A percentile compares a stretch with the other conserved stretches of the same genome.
Conservation (phyloP, 352 stramenopile species). For the Globisporangium nagaii region DNA sequence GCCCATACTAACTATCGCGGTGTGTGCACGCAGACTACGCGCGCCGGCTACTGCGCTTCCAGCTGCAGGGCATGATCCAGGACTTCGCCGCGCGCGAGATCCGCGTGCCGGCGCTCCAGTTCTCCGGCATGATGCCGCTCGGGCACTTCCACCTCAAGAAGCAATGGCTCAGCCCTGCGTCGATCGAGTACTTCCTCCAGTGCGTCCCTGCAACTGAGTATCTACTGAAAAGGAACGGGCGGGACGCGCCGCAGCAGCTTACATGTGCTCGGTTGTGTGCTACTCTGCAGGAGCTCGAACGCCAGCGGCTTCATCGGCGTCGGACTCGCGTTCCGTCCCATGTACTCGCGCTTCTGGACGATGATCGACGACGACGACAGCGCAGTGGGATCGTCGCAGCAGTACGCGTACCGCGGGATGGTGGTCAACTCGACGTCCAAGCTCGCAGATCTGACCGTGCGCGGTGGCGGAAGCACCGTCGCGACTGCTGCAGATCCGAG, state of each 20-base stretch:
- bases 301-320: constrained; percentile 54
- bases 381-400: not conserved
- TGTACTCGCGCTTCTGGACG: constrained; percentile 35
- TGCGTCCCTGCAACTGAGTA: not conserved
- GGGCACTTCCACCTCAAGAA: constrained; percentile 38
- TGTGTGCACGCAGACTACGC: constrained; percentile 35
- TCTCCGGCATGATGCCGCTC: constrained; percentile 17
- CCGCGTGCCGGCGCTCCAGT: constrained; percentile 23
- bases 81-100: constrained; percentile 16
- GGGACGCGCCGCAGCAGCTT: too few relatives aligned
- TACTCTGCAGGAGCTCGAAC: constrained; percentile 19
- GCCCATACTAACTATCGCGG: too few relatives aligned
- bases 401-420: constrained; percentile 25
- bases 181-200: constrained; percentile 48
- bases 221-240: not conserved
- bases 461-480: not conserved
- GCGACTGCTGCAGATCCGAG: not conserved
- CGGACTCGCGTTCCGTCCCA: constrained; percentile 29
- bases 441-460: constrained; percentile 4
- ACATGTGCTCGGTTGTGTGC: not conserved
- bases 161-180: constrained; percentile 33
- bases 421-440: constrained; percentile 6
- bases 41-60: constrained; percentile 42
- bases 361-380: constrained; percentile 8
- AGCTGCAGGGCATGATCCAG: constrained; percentile 33